Evolutionary conservation across 2,329 filamentous ascomycete genomes (phyloP).

Genomic region (Hymenoscyphus scutula): DNA sequence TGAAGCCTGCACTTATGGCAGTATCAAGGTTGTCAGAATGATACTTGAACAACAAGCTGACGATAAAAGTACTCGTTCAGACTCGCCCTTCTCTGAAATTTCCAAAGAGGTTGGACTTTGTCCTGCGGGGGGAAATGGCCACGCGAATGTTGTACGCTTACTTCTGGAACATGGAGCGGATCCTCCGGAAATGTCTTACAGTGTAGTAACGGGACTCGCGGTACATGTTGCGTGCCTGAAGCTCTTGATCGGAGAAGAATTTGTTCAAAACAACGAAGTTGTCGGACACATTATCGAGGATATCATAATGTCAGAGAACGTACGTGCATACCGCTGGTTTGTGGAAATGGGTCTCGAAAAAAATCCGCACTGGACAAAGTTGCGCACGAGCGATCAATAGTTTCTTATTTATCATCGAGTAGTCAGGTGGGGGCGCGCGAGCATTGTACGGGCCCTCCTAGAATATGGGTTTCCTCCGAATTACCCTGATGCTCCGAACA

Average conservation of each 20-base stretch:
- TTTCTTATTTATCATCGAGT: not conserved
- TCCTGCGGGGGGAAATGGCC: not conserved
- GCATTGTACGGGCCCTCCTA: not conserved
- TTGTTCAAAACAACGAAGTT: not conserved
- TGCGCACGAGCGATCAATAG: not conserved
- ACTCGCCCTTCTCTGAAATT: not conserved
- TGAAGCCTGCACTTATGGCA: not conserved
- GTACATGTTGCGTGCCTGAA: not conserved
- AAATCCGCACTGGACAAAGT: not conserved
- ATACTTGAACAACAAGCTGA: not conserved
- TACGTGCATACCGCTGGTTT: not conserved
- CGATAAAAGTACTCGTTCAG: not conserved
- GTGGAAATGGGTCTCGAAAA: not conserved
- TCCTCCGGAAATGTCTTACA: not conserved
- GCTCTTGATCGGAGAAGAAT: not conserved
- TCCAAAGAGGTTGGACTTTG: no score
- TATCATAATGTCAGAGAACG: not conserved
- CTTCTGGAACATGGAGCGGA: not conserved
- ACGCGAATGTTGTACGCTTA: not conserved
- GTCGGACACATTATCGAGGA: not conserved
- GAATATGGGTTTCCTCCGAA: not conserved
- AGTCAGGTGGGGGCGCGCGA: not conserved
- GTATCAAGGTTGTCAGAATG: not conserved
- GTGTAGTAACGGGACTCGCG: not conserved
- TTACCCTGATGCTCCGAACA: not conserved